These are phyloP conservation scores for Aureobasidium uvarum DNA, from an alignment of 2,329 filamentous ascomycete species.

Conservation along the genomic window DNA sequence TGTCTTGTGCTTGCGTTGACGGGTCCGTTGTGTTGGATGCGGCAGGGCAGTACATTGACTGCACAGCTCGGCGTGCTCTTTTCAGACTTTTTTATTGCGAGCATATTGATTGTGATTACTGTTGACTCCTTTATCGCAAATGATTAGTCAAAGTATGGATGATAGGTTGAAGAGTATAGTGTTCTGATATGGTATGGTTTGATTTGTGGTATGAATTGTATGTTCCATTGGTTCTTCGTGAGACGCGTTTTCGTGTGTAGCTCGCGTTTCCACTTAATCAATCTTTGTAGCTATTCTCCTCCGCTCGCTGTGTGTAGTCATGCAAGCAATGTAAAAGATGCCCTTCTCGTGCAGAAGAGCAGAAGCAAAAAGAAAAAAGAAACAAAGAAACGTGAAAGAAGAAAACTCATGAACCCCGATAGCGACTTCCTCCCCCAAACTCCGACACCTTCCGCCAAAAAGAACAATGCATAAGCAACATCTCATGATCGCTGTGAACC, in stretches of 20 bases:
- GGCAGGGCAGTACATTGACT: slow-evolving; percentile 75
- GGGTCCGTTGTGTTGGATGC: slow-evolving; percentile 73
- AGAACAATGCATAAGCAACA: neutral
- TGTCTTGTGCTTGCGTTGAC: slow-evolving; percentile 63
- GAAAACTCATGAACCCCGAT: neutral
- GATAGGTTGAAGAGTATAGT: neutral
- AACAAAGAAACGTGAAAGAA: neutral
- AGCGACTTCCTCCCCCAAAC: neutral
- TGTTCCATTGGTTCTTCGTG: neutral
- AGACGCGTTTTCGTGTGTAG: slow-evolving; percentile 11
- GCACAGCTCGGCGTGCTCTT: slow-evolving; percentile 40
- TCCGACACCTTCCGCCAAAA: slow-evolving; percentile 1
- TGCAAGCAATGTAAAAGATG: neutral
- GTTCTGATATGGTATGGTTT: neutral
- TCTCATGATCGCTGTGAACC: neutral
- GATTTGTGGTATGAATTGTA: neutral
- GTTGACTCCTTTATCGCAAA: too few species aligned
- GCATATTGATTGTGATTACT: slow-evolving; percentile 35
- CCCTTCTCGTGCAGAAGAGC: neutral
- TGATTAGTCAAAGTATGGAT: neutral
- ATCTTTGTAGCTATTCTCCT: neutral
- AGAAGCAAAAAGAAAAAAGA: neutral
- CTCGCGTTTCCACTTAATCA: slow-evolving; percentile 11
- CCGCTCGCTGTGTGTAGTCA: neutral
- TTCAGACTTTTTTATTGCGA: slow-evolving; percentile 43